These are phyloP conservation scores for Podospora pseudocomata DNA, from an alignment of 495 filamentous ascomycete genomes.

Conservation along the genomic window DNA sequence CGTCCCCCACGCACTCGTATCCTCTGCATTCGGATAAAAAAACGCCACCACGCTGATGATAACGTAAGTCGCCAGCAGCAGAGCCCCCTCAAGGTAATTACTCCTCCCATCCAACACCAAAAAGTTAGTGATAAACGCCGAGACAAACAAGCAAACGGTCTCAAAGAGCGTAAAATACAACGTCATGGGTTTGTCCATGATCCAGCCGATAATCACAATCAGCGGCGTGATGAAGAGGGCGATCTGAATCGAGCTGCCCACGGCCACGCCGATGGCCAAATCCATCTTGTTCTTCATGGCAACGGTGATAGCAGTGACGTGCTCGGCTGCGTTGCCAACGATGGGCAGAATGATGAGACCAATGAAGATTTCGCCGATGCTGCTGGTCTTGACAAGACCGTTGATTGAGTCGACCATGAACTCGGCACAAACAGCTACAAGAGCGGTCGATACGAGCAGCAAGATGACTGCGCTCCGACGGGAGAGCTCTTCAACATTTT, in stretches of 20 bases:
- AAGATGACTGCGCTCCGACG: constrained; percentile 67
- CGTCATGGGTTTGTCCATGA: constrained; percentile 69
- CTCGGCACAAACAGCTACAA: constrained; percentile 80
- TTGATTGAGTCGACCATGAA: constrained; percentile 76
- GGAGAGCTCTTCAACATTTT: constrained; percentile 54
- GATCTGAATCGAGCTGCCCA: constrained; percentile 77
- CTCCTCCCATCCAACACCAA: constrained; percentile 73
- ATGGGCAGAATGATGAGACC: constrained; percentile 84
- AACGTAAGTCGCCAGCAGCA: constrained; percentile 73
- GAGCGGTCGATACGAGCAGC: constrained; percentile 67
- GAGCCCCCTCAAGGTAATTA: constrained; percentile 76
- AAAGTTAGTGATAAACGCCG: constrained; percentile 79
- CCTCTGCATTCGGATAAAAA: constrained; percentile 53
- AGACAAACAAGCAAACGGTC: constrained; percentile 74
- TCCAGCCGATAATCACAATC: constrained; percentile 76
- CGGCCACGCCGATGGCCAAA: constrained; percentile 75
- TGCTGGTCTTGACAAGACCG: constrained; percentile 57
- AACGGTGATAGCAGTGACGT: constrained; percentile 80
- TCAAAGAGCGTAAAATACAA: constrained; percentile 85
- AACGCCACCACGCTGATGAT: constrained; percentile 61
- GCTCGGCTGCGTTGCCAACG: constrained; percentile 83
- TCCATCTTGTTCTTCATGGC: constrained; percentile 90
- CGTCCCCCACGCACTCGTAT: constrained; percentile 37
- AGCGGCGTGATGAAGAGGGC: constrained; percentile 81
- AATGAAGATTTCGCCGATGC: constrained; percentile 69